Base-by-base conservation (phyloP, 306 rosid species). In the Cercis canadensis region DNA sequence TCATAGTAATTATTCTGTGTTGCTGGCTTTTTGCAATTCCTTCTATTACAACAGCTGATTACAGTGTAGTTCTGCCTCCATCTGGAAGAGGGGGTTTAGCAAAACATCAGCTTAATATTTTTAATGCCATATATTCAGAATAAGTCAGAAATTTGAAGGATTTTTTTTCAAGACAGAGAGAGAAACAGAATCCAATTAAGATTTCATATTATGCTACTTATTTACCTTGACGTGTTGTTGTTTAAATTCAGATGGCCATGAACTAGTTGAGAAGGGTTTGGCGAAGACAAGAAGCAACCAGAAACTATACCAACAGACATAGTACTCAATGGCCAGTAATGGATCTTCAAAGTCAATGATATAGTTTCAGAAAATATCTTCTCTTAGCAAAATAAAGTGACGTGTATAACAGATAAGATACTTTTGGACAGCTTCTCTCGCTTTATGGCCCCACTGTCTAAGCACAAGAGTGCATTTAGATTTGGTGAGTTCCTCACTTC, bases 1-100 rank as follows among this genome's bases (percentile, higher is more conserved):
- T 90, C 90, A 61, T 90, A 88, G 74, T 84, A 88, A 51, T 82
- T 86, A 65, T 50, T 83, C 58, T 67, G 74, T 37, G 52, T 53
- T 60, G 62, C 76, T 41, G 59, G 67, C 37, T 32, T 77, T 31
- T 52, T 77, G 69, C 67, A 62, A 57, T 66, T 65, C 33, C 77
- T 70, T 31, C 71, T 73, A 21, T 47, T 62, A 67, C 87, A 74
- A 64, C 97, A 88, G 84, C 85, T 69, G 17, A 81, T 76, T 58
- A 68, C 45, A 67, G 63, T 8, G 51, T 53, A 8, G 46, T 78
- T 72, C 69, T 75, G 81, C 76, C 77, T 78, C 80, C 87, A 55
- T 61, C 86, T 86, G 71, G 65, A 60, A 40, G 15, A 47, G 43
- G 8, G n/a, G n/a, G n/a, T n/a, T n/a, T n/a, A n/a, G 36, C 46